A percentile compares a stretch with the other conserved stretches of the same genome.
phyloP scores from a whole-genome alignment of 1,284 basidiomycete species.

The Rhodotorula sp. region DNA sequence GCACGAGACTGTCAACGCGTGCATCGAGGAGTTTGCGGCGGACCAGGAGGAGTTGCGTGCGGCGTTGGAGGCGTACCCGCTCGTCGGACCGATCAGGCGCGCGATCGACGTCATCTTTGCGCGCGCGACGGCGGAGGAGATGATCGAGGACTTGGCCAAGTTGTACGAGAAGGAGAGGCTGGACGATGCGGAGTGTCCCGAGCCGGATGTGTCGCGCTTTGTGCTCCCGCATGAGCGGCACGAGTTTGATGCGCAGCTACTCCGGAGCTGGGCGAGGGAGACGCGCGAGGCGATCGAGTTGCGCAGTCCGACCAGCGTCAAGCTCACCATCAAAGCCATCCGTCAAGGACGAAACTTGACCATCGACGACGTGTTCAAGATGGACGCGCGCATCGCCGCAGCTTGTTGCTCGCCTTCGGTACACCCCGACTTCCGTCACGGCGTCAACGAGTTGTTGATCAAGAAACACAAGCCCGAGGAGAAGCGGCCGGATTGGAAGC shows the following conservation, averaged over 20 bases:
- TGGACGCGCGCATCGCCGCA: slow-evolving; percentile 76
- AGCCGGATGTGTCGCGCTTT: slow-evolving; percentile 23
- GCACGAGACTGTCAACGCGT: slow-evolving; percentile 56
- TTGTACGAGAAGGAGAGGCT: slow-evolving; percentile 47
- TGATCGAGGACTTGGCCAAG: slow-evolving; percentile 61
- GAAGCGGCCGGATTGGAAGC: slow-evolving; percentile 65
- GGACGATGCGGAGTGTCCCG: no score
- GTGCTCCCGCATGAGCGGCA: slow-evolving; percentile 40
- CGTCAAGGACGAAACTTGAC: slow-evolving; percentile 64
- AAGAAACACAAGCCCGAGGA: slow-evolving; percentile 58
- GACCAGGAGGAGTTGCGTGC: slow-evolving; percentile 67
- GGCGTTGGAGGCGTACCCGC: slow-evolving; percentile 51
- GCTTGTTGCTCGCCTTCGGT: slow-evolving; percentile 71
- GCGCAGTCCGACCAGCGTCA: slow-evolving; percentile 85
- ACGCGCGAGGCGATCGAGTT: slow-evolving; percentile 65
- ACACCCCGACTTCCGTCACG: slow-evolving; percentile 71
- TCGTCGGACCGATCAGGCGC: slow-evolving; percentile 64
- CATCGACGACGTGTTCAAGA: slow-evolving; percentile 68
- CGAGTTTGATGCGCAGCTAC: slow-evolving; percentile 49
- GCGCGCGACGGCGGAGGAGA: slow-evolving; percentile 66
- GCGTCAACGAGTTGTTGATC: slow-evolving; percentile 71
- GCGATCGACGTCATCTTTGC: slow-evolving; percentile 78
- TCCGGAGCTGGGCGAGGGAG: slow-evolving; percentile 67
- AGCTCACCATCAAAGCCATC: slow-evolving; percentile 75
- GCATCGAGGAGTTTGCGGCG: slow-evolving; percentile 55